Evolutionary conservation across 805 yeast species (phyloP).

Genomic region (Novakomyces olei): DNA sequence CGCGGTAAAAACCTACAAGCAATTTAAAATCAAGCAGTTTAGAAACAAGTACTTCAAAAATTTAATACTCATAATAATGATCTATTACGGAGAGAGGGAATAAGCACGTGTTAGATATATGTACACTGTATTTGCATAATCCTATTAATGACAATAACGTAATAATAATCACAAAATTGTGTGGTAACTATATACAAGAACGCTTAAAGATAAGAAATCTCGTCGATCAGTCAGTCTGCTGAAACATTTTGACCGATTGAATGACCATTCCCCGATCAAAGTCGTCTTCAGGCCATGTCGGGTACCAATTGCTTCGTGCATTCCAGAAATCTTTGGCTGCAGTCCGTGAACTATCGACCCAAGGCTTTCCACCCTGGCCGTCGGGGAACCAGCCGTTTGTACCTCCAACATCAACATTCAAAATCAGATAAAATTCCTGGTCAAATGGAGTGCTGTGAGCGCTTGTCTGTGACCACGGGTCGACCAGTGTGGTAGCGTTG

Average conservation of each 20-base stretch:
- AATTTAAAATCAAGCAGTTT: no score
- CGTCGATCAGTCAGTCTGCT: neutral
- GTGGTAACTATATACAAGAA: no score
- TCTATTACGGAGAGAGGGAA: no score
- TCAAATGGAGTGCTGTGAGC: constrained; percentile 7
- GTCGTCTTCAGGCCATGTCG: constrained; percentile 7
- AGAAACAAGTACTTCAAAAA: no score
- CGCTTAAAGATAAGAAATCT: no score
- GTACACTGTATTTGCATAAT: no score
- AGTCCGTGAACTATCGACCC: constrained; percentile 7
- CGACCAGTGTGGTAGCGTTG: constrained; percentile 6
- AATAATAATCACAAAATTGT: no score
- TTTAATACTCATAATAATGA: no score
- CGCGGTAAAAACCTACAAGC: no score
- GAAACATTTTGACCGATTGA: constrained; percentile 7
- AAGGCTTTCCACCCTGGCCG: constrained; percentile 7
- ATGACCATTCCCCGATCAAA: constrained; percentile 7
- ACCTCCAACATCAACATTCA: constrained; percentile 9
- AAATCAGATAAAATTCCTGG: constrained; percentile 8
- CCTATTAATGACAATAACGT: no score
- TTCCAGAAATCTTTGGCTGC: constrained; percentile 8
- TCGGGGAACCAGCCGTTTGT: constrained; percentile 8
- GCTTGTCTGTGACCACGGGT: constrained; percentile 7
- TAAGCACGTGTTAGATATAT: no score
- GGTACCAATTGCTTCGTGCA: constrained; percentile 4